Conservation (phyloP, 352 stramenopile species). For the Pythium graminicola region DNA sequence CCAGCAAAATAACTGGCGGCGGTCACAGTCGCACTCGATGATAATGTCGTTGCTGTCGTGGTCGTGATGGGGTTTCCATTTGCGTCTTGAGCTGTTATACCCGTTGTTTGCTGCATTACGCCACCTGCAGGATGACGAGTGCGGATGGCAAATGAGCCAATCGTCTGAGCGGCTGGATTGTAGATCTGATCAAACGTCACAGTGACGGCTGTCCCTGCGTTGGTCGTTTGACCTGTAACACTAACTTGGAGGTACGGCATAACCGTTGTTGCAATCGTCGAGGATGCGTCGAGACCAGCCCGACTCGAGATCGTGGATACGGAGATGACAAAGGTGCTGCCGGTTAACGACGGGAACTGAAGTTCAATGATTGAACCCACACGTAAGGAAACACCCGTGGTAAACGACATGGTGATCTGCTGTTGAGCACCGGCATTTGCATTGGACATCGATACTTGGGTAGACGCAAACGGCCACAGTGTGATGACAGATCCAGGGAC, state of each 20-base stretch:
- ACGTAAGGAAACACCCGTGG: slow-evolving; percentile 33
- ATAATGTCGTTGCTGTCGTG: slow-evolving; percentile 27
- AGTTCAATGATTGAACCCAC: slow-evolving; percentile 37
- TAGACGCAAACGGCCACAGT: slow-evolving; percentile 20
- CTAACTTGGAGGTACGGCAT: slow-evolving; percentile 34
- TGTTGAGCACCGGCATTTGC: slow-evolving; percentile 27
- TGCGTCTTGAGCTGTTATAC: slow-evolving; percentile 2
- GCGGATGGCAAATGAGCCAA: slow-evolving; percentile 32
- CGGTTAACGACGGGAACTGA: slow-evolving; percentile 33
- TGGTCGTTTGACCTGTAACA: slow-evolving; percentile 27
- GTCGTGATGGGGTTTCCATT: slow-evolving; percentile 3
- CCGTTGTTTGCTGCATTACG: slow-evolving; percentile 37
- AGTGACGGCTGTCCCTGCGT: slow-evolving; percentile 22
- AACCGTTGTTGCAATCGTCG: slow-evolving; percentile 24
- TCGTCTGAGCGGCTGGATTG: slow-evolving; percentile 38
- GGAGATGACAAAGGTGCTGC: slow-evolving; percentile 35
- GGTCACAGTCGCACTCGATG: slow-evolving; percentile 28
- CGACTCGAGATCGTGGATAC: slow-evolving; percentile 18
- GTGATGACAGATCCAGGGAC: slow-evolving; percentile 30
- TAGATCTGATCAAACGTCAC: slow-evolving; percentile 45
- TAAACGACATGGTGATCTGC: slow-evolving; percentile 37
- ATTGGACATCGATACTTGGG: slow-evolving; percentile 25
- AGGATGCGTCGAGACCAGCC: slow-evolving; percentile 25
- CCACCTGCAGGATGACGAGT: slow-evolving; percentile 31
- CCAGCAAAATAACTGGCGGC: slow-evolving; percentile 39